Conservation (phyloP, 1,284 basidiomycete genomes). For the Ceratorhiza oryzae-sativae region DNA sequence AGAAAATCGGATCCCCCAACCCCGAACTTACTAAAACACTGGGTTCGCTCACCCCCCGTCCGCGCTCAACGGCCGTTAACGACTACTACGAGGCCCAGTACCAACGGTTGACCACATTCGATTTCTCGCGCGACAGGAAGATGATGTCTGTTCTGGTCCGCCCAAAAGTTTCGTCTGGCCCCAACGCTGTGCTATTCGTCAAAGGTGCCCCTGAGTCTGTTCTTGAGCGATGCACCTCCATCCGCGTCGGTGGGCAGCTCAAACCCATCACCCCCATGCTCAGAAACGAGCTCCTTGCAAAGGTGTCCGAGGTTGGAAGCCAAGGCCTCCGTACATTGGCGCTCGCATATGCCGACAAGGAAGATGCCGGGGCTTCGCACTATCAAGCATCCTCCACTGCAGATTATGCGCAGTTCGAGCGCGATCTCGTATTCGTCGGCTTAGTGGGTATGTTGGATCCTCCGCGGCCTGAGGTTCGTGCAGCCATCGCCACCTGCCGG, state of each 20-base stretch:
- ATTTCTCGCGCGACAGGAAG: constrained; percentile 97
- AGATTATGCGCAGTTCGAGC: constrained; percentile 90
- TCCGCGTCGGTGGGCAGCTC: constrained; percentile 67
- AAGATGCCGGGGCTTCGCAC: constrained; percentile 77
- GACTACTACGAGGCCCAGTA: constrained; percentile 78
- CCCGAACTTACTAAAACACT: constrained; percentile 61
- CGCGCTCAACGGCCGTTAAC: constrained; percentile 84
- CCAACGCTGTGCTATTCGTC: constrained; percentile 70
- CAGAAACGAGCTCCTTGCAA: constrained; percentile 48
- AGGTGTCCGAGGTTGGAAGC: constrained; percentile 73
- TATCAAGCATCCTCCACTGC: constrained; percentile 79
- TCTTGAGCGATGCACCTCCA: constrained; percentile 83
- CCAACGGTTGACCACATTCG: constrained; percentile 88
- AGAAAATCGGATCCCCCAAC: constrained; percentile 69
- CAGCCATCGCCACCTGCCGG: constrained; percentile 88
- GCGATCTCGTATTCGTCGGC: constrained; percentile 90
- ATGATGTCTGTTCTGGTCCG: constrained; percentile 95
- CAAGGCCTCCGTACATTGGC: constrained; percentile 91
- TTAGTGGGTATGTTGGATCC: constrained; percentile 98
- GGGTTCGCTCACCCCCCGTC: constrained; percentile 61
- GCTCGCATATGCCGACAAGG: constrained; percentile 83
- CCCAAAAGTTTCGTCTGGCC: constrained; percentile 53
- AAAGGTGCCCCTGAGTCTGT: constrained; percentile 98
- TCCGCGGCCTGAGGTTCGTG: constrained; percentile 90
- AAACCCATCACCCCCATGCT: constrained; percentile 24